Base-by-base conservation (phyloP, 306 rosid species). In the Urtica urens region DNA sequence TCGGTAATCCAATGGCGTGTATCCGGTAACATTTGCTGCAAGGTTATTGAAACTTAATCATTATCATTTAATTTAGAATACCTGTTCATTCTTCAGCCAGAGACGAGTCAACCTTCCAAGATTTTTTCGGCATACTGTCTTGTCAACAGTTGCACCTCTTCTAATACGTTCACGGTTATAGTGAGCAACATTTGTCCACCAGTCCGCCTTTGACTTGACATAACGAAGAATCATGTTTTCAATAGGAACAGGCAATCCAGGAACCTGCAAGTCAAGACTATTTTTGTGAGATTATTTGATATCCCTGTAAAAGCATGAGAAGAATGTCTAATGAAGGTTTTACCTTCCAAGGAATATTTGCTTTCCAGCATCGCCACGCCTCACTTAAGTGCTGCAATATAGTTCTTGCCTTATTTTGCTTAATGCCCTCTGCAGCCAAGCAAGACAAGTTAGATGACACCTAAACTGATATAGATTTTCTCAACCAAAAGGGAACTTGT, bases 151-250 rank as follows among this genome's bases (percentile, higher is more conserved):
- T 7, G 99, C 99, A 56, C 99, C 99, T 77, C 99, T 85, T 77
- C 94, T 82, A 27, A 92, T 92, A 63, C 99, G 96, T 53, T 92
- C 99, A 27, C 96, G 95, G 46, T 92, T 92, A 28, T 92, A 92
- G 50, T 92, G 99, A 46, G 99, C 96, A 65, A 92, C 99, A 69
- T 92, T 92, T 18, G 99, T 92, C 99, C 99, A 92, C 99, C 99
- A 92, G 53, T 92, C 99, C 19, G 99, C 99, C 78, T 92, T 92
- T 54, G 99, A 92, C 63, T 92, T 92, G 49, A 92, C 99, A 25
- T 92, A 92, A 6, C 99, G 96, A 64, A 92, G 99, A 47, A 92
- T 92, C 99, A 92, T 85, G 63, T 92, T 92, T 63, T 92, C 99
- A 38, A 92, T 92, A 38, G 96, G 99, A 63, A 92, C 99, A 3